Evolutionary conservation across 2,329 filamentous ascomycete species (phyloP).

Genomic region (Chrysosporium queenslandicum): DNA sequence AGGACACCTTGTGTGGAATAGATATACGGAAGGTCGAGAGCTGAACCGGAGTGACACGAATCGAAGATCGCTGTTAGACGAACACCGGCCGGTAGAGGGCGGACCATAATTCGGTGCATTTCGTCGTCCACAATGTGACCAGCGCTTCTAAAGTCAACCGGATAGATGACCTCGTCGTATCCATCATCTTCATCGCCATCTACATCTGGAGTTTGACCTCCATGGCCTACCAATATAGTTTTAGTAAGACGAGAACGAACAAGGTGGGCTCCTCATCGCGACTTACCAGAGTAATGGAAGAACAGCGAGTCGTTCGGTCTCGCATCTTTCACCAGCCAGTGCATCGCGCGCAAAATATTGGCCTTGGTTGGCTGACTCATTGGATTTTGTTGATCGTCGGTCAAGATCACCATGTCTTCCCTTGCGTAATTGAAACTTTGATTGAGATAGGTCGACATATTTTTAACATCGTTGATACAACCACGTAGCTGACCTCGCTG

Average conservation of each 20-base stretch:
- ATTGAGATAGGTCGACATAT: conserved; percentile 86
- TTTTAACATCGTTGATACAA: conserved; percentile 95
- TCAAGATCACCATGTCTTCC: conserved; percentile 94
- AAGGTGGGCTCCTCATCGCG: neutral
- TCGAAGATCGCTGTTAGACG: conserved; percentile 62
- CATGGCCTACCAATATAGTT: conserved; percentile 50
- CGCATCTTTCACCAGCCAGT: conserved; percentile 93
- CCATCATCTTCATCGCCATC: conserved; percentile 71
- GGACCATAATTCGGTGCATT: conserved; percentile 68
- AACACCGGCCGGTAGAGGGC: conserved; percentile 67
- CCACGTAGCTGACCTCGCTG: conserved; percentile 83
- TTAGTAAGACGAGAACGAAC: conserved; percentile 10
- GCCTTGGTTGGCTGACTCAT: conserved; percentile 96
- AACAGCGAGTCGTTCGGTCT: conserved; percentile 88
- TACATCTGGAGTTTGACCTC: conserved; percentile 61
- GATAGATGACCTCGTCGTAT: conserved; percentile 69
- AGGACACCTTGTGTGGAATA: conserved; percentile 58
- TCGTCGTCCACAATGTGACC: conserved; percentile 71
- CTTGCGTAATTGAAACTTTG: conserved; percentile 84
- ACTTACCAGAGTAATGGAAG: conserved; percentile 86
- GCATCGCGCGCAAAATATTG: conserved; percentile 92
- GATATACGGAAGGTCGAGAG: conserved; percentile 56
- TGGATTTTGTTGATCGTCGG: conserved; percentile 91
- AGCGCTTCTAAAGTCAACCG: conserved; percentile 58
- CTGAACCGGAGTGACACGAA: conserved; percentile 58